A percentile compares a stretch with the other conserved stretches of the same genome.
Conservation (phyloP, 2,329 filamentous ascomycete genomes). For the Aureobasidium sp. region DNA sequence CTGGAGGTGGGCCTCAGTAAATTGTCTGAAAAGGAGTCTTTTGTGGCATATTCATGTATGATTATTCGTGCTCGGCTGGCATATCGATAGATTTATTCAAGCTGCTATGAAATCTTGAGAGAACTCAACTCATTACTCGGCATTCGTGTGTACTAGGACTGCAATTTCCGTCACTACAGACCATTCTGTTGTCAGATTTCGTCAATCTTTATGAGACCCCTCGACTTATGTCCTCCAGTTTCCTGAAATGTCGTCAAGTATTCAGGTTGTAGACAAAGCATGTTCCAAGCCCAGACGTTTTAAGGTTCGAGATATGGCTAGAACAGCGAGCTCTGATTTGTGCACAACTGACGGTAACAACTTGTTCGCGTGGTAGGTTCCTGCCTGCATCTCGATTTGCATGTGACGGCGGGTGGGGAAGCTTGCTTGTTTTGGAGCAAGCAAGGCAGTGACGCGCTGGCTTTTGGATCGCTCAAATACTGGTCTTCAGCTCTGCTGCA, state of each 20-base stretch:
- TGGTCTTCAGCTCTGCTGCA: neutral
- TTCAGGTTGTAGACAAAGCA: neutral
- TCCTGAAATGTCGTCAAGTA: neutral
- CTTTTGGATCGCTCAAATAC: neutral
- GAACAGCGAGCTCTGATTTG: neutral
- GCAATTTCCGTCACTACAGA: neutral
- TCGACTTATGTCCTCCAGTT: neutral
- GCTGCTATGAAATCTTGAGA: neutral
- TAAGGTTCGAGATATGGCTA: neutral
- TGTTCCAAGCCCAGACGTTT: neutral
- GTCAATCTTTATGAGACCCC: too few relatives aligned
- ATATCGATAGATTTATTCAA: neutral
- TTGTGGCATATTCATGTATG: neutral
- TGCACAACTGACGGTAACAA: neutral
- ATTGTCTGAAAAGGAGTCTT: neutral
- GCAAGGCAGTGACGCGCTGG: conserved; percentile 7
- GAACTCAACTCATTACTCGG: neutral
- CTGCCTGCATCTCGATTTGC: neutral
- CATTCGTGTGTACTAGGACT: neutral
- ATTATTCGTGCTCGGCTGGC: neutral
- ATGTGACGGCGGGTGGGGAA: conserved; percentile 8
- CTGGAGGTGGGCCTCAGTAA: neutral
- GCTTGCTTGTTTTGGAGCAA: neutral
- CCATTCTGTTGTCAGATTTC: too few relatives aligned
- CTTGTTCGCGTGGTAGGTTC: neutral